Evolutionary conservation across 2,329 filamentous ascomycete genomes (phyloP), one percentile per base, ranked within the genome.

Genomic region (Torrubiella hemipterigena): DNA sequence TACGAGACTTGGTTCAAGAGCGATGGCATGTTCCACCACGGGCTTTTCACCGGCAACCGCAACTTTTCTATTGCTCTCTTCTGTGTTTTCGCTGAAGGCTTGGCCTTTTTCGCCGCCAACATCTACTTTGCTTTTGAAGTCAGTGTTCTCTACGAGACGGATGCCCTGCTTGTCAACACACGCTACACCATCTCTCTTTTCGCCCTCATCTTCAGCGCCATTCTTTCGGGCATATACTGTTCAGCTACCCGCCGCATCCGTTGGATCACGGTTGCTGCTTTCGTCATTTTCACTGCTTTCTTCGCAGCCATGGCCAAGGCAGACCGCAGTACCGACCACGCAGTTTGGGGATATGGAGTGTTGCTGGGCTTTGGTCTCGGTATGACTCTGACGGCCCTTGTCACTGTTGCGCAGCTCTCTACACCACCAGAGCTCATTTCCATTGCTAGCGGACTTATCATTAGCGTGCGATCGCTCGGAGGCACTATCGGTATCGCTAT

Each of bases 11-110:
- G 33, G 25, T 43, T 49, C 37, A 57, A 54, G 39, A 51, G 42
- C 22, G 55, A 59, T 32, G 56, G 56, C 24, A 50, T 60, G 50
- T 56, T 60, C 35, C 55, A 60, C 35, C 55, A 61, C 35, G 51
- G 46, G 2, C 47, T 61, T 2, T 60, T 59, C 42, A 34, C 21
- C 2, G 33, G 39, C 17, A 46, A 50, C 32, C 46, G 54, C 21
- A 59, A 58, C 39, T 60, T 59, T 32, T 18, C 49, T 13, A 48
- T 61, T 32, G 44, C 51, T 1, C 34, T 54, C 3, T 26, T 51
- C 7, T 55, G 51, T 23, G 45, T 59, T 13, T 58, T 58, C 23
- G 42, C 44, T 10, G 56, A 60, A 31, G 56, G 56, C 11, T 30
- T 58, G 1, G 49, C 48, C 11, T 60, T 60, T 37, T 58, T 59